These are phyloP conservation scores for Narthecium ossifragum DNA, from an alignment of 106 monocot species.

Conservation along the genomic window DNA sequence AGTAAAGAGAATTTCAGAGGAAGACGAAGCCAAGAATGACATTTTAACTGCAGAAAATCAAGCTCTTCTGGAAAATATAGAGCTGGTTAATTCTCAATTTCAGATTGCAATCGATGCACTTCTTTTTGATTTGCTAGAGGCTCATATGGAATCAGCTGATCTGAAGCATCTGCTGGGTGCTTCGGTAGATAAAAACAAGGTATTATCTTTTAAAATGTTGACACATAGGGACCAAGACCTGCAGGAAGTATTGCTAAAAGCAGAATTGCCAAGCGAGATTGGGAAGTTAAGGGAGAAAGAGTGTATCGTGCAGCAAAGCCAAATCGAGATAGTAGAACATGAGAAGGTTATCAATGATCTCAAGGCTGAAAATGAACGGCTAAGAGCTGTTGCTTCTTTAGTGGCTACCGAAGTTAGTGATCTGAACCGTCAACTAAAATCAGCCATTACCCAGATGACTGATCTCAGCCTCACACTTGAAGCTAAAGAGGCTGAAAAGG, in stretches of 20 bases:
- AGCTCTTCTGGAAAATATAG: conserved; percentile 10
- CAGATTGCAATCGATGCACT: conserved; percentile 29
- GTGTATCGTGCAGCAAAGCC: conserved; percentile 21
- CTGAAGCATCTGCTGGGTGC: conserved; percentile 8
- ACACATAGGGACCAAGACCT: conserved; percentile 8
- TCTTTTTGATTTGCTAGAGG: conserved; percentile 6
- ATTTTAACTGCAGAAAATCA: conserved; percentile 21
- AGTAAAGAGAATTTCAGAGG: conserved; percentile 14
- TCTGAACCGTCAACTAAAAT: conserved; percentile 17
- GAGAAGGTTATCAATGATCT: conserved; percentile 12
- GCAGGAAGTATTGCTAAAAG: conserved; percentile 10
- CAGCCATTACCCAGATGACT: conserved; percentile 7
- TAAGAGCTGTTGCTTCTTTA: conserved; percentile 9
- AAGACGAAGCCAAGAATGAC: conserved; percentile 15
- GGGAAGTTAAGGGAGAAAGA: conserved; percentile 23
- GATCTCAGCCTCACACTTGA: conserved; percentile 10
- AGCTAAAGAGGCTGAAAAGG: conserved; percentile 25
- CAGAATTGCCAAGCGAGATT: conserved; percentile 20
- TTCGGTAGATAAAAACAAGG: conserved; percentile 25
- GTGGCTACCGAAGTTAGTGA: conserved; percentile 24
- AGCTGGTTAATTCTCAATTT: conserved; percentile 21
- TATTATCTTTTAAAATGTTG: conserved; percentile 14
- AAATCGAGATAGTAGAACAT: conserved; percentile 14
- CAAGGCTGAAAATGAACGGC: conserved; percentile 11
- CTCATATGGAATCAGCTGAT: conserved; percentile 6